Base-by-base conservation (phyloP, 345 rosid species). In the Salix udensis region DNA sequence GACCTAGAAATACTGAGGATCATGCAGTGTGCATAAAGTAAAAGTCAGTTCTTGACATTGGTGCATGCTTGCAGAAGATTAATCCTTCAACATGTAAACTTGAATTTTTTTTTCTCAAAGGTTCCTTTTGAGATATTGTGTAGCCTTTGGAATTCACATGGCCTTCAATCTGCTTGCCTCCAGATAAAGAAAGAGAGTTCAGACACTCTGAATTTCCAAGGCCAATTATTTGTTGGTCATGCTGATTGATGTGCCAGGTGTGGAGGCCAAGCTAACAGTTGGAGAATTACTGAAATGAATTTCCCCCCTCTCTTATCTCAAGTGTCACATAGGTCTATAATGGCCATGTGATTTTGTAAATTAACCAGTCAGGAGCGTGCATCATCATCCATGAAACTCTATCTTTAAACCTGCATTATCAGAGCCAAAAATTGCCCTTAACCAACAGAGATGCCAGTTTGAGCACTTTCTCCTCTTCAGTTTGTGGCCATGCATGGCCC, bases 1-100 rank as follows among this genome's bases (percentile, higher is more conserved):
- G 85, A 77, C 74, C 71, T 58, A 61, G 68, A 75, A 60, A 40
- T 70, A 60, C 50, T 58, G 62, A 73, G 69, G 67, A 77, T 68
- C 78, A 30, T 71, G 74, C 60, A 36, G 18, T 67, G 71, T 31
- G 37, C 67, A 68, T 24, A 11, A 42, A 42, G 21, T 44, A 18
- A 69, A 46, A 40, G 11, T 36, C 66, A 69, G 30, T 23, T 18
- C 40, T 68, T 36, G 39, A 39, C 26, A 39, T 13, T 23, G 16
- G 36, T 61, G 21, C 30, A 13, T 34, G 36, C 4, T 2, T 36
- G 16, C 15, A 52, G 44, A 61, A 12, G 24, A 74, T 74, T 55
- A 24, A 75, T 40, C 53, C 37, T 5, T 39, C 61, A 37, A 52
- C 58, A 58, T 75, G 65, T 13, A 30, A 74, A 65, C 24, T 65